Evolutionary conservation across 2,329 filamentous ascomycete species (phyloP).

Genomic region (Trichoderma harzianum): DNA sequence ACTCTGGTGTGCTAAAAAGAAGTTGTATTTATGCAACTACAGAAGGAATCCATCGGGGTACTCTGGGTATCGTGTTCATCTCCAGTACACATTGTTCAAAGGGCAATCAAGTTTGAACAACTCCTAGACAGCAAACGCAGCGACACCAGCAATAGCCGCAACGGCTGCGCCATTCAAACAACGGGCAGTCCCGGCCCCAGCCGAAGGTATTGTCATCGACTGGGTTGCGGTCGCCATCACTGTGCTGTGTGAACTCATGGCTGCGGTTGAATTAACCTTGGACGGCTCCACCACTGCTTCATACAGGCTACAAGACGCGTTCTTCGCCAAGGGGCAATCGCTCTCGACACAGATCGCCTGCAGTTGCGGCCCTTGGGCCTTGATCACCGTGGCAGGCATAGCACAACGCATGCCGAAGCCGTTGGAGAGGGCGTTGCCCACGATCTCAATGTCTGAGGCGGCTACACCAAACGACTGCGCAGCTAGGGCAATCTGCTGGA

Average conservation of each 20-base stretch:
- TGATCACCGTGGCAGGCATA: constrained; percentile 43
- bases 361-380: constrained; percentile 43
- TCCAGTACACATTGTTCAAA: not conserved
- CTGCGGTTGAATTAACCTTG: constrained; percentile 16
- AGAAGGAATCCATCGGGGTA: too few species aligned
- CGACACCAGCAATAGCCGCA: constrained; percentile 24
- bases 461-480: constrained; percentile 58
- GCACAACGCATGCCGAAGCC: constrained; percentile 53
- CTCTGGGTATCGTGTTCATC: not conserved
- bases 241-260: not conserved
- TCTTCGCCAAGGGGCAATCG: constrained; percentile 45
- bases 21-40: not conserved
- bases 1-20: not conserved
- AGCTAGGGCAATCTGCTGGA: constrained; percentile 54
- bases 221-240: not conserved
- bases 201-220: constrained; percentile 18
- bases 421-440: constrained; percentile 47
- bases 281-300: constrained; percentile 24
- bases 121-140: constrained; percentile 29
- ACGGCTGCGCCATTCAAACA: constrained; percentile 29
- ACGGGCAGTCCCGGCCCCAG: constrained; percentile 25
- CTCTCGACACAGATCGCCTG: constrained; percentile 54
- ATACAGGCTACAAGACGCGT: constrained; percentile 47
- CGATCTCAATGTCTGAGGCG: constrained; percentile 46
- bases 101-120: not conserved